Evolutionary conservation across 805 yeast genomes (phyloP).

Genomic region (Wickerhamomyces sydowiorum): DNA sequence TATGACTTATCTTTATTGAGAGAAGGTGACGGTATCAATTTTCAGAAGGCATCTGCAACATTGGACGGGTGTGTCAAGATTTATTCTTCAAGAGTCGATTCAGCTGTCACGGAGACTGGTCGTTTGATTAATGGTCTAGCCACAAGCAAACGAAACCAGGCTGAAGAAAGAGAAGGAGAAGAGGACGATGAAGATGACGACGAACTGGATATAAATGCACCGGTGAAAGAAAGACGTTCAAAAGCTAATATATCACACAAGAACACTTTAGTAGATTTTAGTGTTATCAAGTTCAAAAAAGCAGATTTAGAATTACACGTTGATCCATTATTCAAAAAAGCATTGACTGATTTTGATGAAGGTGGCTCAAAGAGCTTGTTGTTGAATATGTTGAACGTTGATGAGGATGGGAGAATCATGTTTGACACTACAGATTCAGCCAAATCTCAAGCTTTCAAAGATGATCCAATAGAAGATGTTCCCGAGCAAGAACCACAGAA

Average conservation of each 20-base stretch:
- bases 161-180: constrained; percentile 15
- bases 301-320: constrained; percentile 55
- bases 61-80: constrained; percentile 93
- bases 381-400: constrained; percentile 53
- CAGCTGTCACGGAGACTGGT: constrained; percentile 88
- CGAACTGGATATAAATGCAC: constrained; percentile 21
- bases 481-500: constrained; percentile 4
- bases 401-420: constrained; percentile 47
- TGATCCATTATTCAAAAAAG: constrained; percentile 66
- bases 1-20: constrained; percentile 71
- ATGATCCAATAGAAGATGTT: constrained; percentile 8
- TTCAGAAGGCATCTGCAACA: constrained; percentile 87
- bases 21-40: constrained; percentile 78
- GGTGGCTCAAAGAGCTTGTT: constrained; percentile 68
- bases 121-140: constrained; percentile 73
- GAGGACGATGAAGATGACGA: constrained; percentile 22
- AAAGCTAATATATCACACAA: constrained; percentile 22
- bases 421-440: constrained; percentile 49
- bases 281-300: constrained; percentile 40
- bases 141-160: constrained; percentile 26
- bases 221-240: constrained; percentile 20
- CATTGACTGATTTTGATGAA: constrained; percentile 68
- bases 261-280: constrained; percentile 44
- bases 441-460: constrained; percentile 6
- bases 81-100: constrained; percentile 87